Evolutionary conservation across 306 rosid genomes (phyloP).

Genomic region (Ammopiptanthus mongolicus): DNA sequence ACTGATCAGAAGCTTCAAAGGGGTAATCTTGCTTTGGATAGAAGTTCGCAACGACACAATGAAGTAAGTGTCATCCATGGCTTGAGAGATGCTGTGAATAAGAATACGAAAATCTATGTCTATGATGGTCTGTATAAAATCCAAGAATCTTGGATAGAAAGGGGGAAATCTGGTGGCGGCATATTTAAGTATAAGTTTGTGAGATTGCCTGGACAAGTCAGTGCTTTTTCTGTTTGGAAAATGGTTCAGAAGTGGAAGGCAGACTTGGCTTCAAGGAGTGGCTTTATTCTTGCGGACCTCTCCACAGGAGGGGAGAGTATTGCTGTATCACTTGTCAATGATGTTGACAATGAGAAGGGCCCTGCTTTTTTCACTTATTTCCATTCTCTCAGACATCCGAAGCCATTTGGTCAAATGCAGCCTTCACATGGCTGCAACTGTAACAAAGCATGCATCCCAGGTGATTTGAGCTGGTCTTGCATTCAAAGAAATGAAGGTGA

Average conservation of each 20-base stretch:
- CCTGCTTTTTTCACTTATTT: conserved; percentile 53
- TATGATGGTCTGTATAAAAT: conserved; percentile 66
- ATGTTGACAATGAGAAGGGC: conserved; percentile 49
- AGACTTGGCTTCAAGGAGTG: conserved; percentile 32
- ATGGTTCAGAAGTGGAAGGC: conserved; percentile 46
- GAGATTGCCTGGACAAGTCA: conserved; percentile 52
- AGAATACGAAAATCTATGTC: conserved; percentile 44
- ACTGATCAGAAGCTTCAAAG: conserved; percentile 68
- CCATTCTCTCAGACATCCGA: conserved; percentile 35
- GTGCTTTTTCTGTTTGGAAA: conserved; percentile 49
- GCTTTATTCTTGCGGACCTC: conserved; percentile 51
- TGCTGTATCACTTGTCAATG: conserved; percentile 65
- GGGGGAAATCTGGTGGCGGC: conserved; percentile 48
- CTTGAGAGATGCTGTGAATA: conserved; percentile 28
- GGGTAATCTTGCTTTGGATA: conserved; percentile 68
- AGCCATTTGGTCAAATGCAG: conserved; percentile 28
- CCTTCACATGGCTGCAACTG: conserved; percentile 47
- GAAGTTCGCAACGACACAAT: conserved; percentile 39
- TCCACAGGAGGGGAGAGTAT: conserved; percentile 49
- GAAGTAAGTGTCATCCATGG: conserved; percentile 68
- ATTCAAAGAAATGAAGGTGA: conserved; percentile 50
- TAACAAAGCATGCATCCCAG: conserved; percentile 43
- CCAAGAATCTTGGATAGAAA: conserved; percentile 53
- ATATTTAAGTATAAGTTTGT: conserved; percentile 62
- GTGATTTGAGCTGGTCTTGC: conserved; percentile 55